A percentile compares a stretch with the other conserved stretches of the same genome.
Evolutionary conservation across 768 basidiomycete species (phyloP).

Genomic region (Cyclocybe aegerita): DNA sequence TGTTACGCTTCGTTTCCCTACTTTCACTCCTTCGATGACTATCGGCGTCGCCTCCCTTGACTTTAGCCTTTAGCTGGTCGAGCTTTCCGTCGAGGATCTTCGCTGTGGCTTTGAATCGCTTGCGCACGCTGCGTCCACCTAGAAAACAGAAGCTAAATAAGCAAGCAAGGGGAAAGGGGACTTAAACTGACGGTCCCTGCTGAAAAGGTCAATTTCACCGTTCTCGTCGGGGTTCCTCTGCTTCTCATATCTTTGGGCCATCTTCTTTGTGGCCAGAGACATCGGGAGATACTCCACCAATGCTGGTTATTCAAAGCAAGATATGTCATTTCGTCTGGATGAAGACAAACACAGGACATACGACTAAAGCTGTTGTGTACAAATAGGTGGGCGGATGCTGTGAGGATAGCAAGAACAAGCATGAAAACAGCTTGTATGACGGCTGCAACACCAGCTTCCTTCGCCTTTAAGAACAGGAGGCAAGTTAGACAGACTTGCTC

Average conservation of each 20-base stretch:
- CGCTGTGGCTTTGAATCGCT: constrained; percentile 26
- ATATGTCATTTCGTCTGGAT: background rate
- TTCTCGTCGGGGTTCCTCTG: constrained; percentile 23
- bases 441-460: constrained; percentile 33
- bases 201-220: constrained; percentile 37
- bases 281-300: constrained; percentile 57
- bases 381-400: constrained; percentile 17
- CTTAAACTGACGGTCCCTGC: constrained; percentile 27
- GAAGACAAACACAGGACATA: constrained; percentile 21
- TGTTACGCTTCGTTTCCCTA: constrained; percentile 11
- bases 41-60: constrained; percentile 19
- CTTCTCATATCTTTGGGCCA: constrained; percentile 41
- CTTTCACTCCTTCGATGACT: too few species aligned
- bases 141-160: background rate
- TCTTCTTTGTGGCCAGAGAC: constrained; percentile 59
- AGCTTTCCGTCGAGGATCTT: constrained; percentile 29
- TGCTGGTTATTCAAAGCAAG: constrained; percentile 28
- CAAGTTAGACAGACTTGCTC: constrained; percentile 65
- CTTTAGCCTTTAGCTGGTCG: constrained; percentile 28
- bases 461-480: constrained; percentile 62
- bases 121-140: constrained; percentile 38
- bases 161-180: background rate
- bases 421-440: constrained; percentile 49
- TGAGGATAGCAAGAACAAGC: constrained; percentile 57
- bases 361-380: constrained; percentile 38